Conservation (phyloP, 2,329 filamentous ascomycete species). For the Leptographium radiaticola region DNA sequence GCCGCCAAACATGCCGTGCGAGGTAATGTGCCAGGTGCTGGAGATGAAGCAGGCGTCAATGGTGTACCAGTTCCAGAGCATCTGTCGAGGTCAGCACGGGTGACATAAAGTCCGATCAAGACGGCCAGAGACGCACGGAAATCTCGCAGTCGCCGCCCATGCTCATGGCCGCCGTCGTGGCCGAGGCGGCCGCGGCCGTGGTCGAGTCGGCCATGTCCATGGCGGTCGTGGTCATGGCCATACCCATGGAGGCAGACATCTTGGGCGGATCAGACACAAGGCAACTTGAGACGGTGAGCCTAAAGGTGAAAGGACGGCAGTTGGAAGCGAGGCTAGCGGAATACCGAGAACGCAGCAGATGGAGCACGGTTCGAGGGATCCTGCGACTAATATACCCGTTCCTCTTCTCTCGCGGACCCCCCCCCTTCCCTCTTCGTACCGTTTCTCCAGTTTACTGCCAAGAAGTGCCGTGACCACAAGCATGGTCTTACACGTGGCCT, state of each 20-base stretch:
- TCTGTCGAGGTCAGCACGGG: conserved; percentile 18
- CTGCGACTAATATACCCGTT: too few relatives aligned
- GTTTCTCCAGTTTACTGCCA: too few relatives aligned
- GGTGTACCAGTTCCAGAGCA: conserved; percentile 72
- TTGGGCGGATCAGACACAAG: neutral
- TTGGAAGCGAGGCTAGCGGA: too few relatives aligned
- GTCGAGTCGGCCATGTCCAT: neutral
- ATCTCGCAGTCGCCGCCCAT: conserved; percentile 26
- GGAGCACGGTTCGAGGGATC: too few relatives aligned
- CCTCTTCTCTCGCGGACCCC: too few relatives aligned
- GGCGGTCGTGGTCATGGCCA: conserved; percentile 2
- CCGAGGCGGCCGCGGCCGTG: neutral
- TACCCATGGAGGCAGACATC: neutral
- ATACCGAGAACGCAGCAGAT: too few relatives aligned
- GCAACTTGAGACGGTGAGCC: neutral
- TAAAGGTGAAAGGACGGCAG: neutral
- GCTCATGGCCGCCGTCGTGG: conserved; percentile 11
- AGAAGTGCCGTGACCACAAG: too few relatives aligned
- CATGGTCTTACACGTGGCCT: too few relatives aligned
- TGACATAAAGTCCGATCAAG: too few relatives aligned
- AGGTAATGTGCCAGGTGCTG: conserved; percentile 55
- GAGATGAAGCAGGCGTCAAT: conserved; percentile 63
- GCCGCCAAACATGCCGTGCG: conserved; percentile 60
- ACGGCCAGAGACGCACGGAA: conserved; percentile 21
- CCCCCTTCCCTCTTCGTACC: too few relatives aligned